These are phyloP conservation scores for Tricladium varicosporioides DNA, from an alignment of 2,329 filamentous ascomycete species.

Conservation along the genomic window DNA sequence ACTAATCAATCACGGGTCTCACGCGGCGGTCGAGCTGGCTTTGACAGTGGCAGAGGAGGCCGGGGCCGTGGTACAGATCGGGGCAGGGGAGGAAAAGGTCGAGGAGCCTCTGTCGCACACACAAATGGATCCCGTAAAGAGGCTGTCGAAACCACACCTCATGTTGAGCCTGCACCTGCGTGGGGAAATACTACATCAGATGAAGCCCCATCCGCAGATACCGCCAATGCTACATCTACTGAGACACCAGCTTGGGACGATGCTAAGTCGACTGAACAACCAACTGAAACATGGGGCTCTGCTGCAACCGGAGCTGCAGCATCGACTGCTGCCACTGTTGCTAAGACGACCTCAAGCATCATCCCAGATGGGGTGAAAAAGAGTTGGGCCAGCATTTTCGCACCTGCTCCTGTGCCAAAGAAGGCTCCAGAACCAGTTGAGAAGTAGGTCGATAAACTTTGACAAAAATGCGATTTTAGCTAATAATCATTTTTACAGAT, in stretches of 20 bases:
- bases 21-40: conserved; percentile 57
- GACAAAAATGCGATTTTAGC: too few relatives aligned
- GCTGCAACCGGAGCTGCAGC: conserved; percentile 37
- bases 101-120: conserved; percentile 57
- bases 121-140: conserved; percentile 65
- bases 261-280: conserved; percentile 14
- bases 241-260: conserved; percentile 36
- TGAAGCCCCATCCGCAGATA: conserved; percentile 38
- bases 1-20: conserved; percentile 45
- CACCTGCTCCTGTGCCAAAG: conserved; percentile 52
- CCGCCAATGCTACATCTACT: conserved; percentile 27
- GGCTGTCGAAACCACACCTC: conserved; percentile 60
- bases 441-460: conserved; percentile 21
- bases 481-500: conserved; percentile 14
- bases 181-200: conserved; percentile 51
- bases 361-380: conserved; percentile 45
- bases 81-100: conserved; percentile 57
- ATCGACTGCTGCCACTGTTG: conserved; percentile 38
- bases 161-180: conserved; percentile 62
- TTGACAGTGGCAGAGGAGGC: conserved; percentile 60
- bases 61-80: conserved; percentile 62
- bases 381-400: conserved; percentile 77
- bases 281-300: conserved; percentile 26
- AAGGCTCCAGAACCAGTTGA: conserved; percentile 45
- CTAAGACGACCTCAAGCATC: conserved; percentile 35